Base-by-base conservation (phyloP, 148 eudicot genomes). In the Drosera capensis region DNA sequence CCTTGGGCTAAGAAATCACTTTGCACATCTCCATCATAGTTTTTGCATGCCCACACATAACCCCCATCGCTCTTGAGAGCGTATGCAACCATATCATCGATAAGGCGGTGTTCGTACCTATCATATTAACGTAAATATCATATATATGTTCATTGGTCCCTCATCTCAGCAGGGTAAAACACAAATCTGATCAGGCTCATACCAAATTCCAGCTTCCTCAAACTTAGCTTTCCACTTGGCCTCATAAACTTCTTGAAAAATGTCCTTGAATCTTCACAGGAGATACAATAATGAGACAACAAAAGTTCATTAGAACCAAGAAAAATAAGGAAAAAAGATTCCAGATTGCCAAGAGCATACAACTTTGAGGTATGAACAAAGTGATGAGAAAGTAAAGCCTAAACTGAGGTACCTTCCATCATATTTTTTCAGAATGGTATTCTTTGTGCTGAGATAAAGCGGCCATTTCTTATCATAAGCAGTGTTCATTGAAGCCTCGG, bases 21-120 rank as follows among this genome's bases (percentile, higher is more conserved):
- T 63, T 82, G 94, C 25, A 87, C 96, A 70, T 87, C 96, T 16
- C 96, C 94, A 55, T 87, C 96, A 64, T 82, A 87, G 68, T 87
- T 87, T 60, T 87, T 87, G 86, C 96, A 87, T 37, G 96, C 96
- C 96, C 96, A 82, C 19, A 87, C 96, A 68, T 82, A 87, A 52
- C 75, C 96, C 40, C 96, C 96, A 22, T 82, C 96, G 46, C 96
- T 86, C 74, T 86, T 86, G 40, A 86, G 75, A 54, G 94, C 85
- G 66, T 82, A 86, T 42, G 96, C 96, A 76, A 86, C 96, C 96
- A 86, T 86, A 65, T 82, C 96, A 53, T 86, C 96, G 48, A 86
- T 82, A 17, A 86, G 96, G 61, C 94, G 96, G 59, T 86, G 94
- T 60, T 86, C 96, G 55, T 86, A 86, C 96, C 96, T 86, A 64